Base-by-base conservation (phyloP, 2,329 filamentous ascomycete genomes). In the Dothiorella sarmentorum region DNA sequence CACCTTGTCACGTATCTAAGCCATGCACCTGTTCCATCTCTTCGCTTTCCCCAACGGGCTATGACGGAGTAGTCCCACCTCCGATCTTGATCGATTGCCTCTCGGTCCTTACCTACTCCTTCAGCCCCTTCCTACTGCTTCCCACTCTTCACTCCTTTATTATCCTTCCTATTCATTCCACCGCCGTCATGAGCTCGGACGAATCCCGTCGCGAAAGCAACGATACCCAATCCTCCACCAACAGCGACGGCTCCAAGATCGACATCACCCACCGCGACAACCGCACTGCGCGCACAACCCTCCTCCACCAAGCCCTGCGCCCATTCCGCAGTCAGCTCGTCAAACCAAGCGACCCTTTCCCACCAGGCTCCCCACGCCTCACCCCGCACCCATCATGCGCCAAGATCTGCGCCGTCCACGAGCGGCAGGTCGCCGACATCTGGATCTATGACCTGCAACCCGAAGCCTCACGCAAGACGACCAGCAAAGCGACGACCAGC, bases 361-460 rank as follows among this genome's bases (percentile, higher is more conserved):
- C 76, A 7, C 63, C 72, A 18, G 77, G 76, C 40, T 79, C 76
- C 3, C 70, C 72, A 7, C 66, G 66, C 22, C 67, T 80, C 1
- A 66, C 67, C 4, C 68, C 74, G 1, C 69, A 70, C 17, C 69
- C 70, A 47, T 68, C 68, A 43, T 69, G 71, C 7, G 62, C 65
- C 2, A 62, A 63, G 17, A 66, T 64, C 13, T 75, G 74, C 63
- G 67, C 68, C 7, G 65, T 78, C n/a, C 63, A 61, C 4, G 73
- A 80, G 61, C 71, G 76, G 7, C 67, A 64, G 45, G 70, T 78
- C 11, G 72, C 75, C 38, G 75, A 70, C 44, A 73, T 80, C 11
- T 74, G 73, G 62, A 68, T 80, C 18, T 82, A 81, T 67, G 77
- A 80, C 51, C 61, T 80, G 4, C 44, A 64, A 9, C 62, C 71